Percentiles rank a stretch among this genome's conserved stretches.
Conservation (phyloP, 139 green algal species). For the Picochlorum sp. region DNA sequence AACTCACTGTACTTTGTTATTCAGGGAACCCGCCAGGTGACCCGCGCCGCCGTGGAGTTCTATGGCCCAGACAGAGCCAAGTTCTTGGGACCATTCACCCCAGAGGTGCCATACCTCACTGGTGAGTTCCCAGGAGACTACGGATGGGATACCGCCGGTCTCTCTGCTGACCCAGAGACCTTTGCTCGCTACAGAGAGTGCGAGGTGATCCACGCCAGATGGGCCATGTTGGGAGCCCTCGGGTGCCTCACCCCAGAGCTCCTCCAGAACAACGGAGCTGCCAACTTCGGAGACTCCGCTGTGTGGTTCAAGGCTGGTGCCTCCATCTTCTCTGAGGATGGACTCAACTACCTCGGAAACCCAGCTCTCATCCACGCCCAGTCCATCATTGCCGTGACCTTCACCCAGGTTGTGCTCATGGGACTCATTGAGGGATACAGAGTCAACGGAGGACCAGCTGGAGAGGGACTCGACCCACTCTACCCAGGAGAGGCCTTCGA, state of each 20-base stretch:
- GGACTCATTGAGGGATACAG: conserved; percentile 88
- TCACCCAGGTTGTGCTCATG: conserved; percentile 74
- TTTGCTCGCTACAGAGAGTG: too few relatives aligned
- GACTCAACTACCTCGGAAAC: too few relatives aligned
- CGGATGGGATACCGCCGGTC: conserved; percentile 90
- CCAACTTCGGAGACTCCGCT: too few relatives aligned
- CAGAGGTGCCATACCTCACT: conserved; percentile 54
- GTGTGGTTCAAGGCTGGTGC: too few relatives aligned
- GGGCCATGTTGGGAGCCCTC: too few relatives aligned
- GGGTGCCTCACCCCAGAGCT: conserved; percentile 55
- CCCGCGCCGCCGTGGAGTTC: conserved; percentile 24
- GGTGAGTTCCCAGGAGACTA: conserved; percentile 91
- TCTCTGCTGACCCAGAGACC: too few relatives aligned
- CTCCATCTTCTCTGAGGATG: too few relatives aligned
- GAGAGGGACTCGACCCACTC: conserved; percentile 73
- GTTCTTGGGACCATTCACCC: conserved; percentile 72
- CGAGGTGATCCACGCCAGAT: too few relatives aligned
- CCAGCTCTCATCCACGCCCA: too few relatives aligned
- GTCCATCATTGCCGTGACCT: conserved; percentile 63
- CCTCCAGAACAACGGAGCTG: conserved; percentile 40
- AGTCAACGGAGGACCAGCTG: conserved; percentile 80
- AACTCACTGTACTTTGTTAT: too few relatives aligned
- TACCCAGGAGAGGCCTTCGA: conserved; percentile 91
- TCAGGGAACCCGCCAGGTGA: conserved; percentile 44
- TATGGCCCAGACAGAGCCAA: conserved; percentile 50